Evolutionary conservation across 176 grass and related monocot species (phyloP), one percentile per base, ranked within the genome.

Genomic region (Cenchrus fungigraminus): DNA sequence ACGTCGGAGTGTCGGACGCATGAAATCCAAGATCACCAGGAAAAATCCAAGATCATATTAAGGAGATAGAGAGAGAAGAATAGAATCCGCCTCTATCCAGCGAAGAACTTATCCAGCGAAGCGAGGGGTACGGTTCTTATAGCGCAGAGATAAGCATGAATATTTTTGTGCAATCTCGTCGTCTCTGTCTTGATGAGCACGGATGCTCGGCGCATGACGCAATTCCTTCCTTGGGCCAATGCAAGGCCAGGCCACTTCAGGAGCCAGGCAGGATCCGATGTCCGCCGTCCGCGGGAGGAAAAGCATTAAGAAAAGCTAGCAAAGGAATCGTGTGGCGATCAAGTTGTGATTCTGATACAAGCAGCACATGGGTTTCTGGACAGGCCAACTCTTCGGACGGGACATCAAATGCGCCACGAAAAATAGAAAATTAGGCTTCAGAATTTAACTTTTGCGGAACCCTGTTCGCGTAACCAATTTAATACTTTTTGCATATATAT

Each of bases 61-160:
- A 25, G 22, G 37, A 32, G 37, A 40, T 4, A 40, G 37, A 40
- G 37, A 40, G 37, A 40, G 37, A 4, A 40, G 37, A 40, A 40
- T 40, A 40, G 37, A 40, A 40, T 40, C 37, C 4, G 4, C 37
- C 37, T 40, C 37, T 4, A 40, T 40, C 37, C 37, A 40, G 37
- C 37, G 37, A 40, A 40, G 37, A 40, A 40, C 37, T 40, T 40
- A 40, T 40, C 37, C 37, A 40, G 37, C 37, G 37, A 40, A 40
- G 37, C 37, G 37, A 40, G 37, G 37, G 37, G 37, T 40, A 40
- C 45, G n/a, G 47, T n/a, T 79, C 50, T 47, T 60, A 16, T 60
- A 2, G 5, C 3, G 58, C 5, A 58, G 80, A 58, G 80, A 83
- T 87, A 68, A 68, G 84, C 20, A 62, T 14, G 88, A 90, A 86